phyloP scores from a whole-genome alignment of 352 stramenopile genomes.

The Phytophthora kernoviae region DNA sequence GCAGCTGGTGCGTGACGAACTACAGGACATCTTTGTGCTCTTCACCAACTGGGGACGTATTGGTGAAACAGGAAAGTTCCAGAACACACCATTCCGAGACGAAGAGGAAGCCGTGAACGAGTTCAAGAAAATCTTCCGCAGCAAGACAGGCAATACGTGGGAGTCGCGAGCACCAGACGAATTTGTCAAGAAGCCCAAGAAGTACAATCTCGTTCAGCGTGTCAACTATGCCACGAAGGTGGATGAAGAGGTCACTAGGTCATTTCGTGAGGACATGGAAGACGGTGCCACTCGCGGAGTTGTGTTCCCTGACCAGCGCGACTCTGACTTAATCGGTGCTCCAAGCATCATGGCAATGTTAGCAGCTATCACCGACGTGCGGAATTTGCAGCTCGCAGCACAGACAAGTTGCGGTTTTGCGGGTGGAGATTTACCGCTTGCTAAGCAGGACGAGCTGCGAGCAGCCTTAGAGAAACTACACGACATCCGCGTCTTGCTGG shows the following conservation, averaged over 20 bases:
- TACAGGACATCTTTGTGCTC: constrained; percentile 72
- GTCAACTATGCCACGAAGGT: constrained; percentile 61
- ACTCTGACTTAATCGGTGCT: constrained; percentile 25
- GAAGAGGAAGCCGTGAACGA: constrained; percentile 57
- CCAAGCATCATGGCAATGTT: constrained; percentile 58
- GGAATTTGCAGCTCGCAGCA: constrained; percentile 68
- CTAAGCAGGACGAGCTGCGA: constrained; percentile 61
- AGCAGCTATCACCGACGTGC: constrained; percentile 73
- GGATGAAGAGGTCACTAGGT: constrained; percentile 54
- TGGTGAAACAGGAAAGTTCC: constrained; percentile 74
- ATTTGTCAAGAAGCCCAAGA: constrained; percentile 66
- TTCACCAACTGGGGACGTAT: constrained; percentile 87
- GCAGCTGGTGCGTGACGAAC: constrained; percentile 71
- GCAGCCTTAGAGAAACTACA: constrained; percentile 49
- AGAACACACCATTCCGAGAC: constrained; percentile 75
- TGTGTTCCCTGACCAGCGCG: constrained; percentile 39
- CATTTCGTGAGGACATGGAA: constrained; percentile 52
- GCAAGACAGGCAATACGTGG: constrained; percentile 81
- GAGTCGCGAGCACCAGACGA: constrained; percentile 32
- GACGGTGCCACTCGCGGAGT: constrained; percentile 9
- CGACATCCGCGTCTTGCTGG: constrained; percentile 54
- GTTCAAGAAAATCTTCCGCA: constrained; percentile 84
- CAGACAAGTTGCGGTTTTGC: constrained; percentile 52
- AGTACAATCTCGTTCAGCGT: constrained; percentile 80
- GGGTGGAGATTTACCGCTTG: constrained; percentile 57